phyloP scores from a whole-genome alignment of 2,329 filamentous ascomycete genomes.

The Phialocephala sp. region DNA sequence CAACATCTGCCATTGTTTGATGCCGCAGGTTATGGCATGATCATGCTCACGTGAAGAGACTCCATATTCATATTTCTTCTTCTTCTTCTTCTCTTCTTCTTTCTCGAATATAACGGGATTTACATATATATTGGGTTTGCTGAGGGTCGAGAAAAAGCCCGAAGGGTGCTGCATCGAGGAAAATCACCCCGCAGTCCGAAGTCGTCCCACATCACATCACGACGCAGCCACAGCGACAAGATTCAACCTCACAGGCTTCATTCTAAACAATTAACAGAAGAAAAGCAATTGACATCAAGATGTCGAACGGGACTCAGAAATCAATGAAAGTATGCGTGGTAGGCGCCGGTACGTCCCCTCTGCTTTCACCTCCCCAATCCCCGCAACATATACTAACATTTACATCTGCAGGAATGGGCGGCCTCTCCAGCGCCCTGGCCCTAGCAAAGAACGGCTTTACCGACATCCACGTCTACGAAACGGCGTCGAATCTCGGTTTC shows the following conservation, averaged over 20 bases:
- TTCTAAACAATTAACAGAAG: background rate
- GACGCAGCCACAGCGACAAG: background rate
- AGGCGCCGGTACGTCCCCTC: constrained; percentile 3
- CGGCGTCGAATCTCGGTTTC: constrained; percentile 75
- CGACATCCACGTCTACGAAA: constrained; percentile 76
- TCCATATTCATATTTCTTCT: too few species aligned
- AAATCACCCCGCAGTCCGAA: background rate
- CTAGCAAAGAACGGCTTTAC: constrained; percentile 78
- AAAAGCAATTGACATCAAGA: background rate
- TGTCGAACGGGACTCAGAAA: background rate
- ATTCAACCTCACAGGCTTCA: too few species aligned
- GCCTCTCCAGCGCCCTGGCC: constrained; percentile 72
- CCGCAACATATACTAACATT: background rate
- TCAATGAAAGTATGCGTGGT: background rate
- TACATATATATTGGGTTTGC: background rate
- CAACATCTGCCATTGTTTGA: background rate
- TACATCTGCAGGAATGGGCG: constrained; percentile 72
- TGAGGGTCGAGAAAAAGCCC: background rate
- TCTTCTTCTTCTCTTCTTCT: background rate
- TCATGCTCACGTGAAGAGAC: background rate
- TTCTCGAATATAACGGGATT: too few species aligned
- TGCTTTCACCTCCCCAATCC: background rate
- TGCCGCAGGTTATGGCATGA: background rate
- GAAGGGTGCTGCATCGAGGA: background rate
- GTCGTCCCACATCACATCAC: constrained; percentile 4